Percentiles rank a stretch among this genome's conserved stretches.
phyloP scores from a whole-genome alignment of 345 rosid genomes.

The Zanthoxylum bungeanum region DNA sequence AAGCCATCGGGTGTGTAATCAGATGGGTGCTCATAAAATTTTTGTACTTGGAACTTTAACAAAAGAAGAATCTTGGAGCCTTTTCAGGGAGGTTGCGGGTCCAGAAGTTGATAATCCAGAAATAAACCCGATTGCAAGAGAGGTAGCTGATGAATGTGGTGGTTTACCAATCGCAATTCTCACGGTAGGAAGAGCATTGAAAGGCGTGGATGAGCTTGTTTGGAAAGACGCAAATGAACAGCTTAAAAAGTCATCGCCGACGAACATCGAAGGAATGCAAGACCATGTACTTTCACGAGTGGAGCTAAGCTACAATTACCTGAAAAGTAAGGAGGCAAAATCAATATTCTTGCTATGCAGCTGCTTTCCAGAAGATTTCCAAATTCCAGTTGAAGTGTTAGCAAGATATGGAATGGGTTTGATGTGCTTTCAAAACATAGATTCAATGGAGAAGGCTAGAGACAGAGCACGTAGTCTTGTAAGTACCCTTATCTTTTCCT shows the following conservation, averaged over 20 bases:
- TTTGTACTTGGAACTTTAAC: background rate
- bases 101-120: background rate
- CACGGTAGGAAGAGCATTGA: conserved; percentile 6
- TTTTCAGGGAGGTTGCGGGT: conserved; percentile 1
- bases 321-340: background rate
- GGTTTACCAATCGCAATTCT: conserved; percentile 16
- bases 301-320: background rate
- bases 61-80: background rate
- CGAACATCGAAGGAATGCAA: background rate
- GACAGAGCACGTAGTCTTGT: background rate
- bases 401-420: background rate
- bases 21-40: background rate
- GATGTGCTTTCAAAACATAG: background rate
- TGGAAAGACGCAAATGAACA: background rate
- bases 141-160: background rate
- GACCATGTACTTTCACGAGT: background rate
- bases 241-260: background rate
- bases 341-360: conserved; percentile 1
- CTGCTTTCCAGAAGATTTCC: conserved; percentile 14
- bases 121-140: background rate
- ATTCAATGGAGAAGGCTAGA: background rate
- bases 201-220: background rate
- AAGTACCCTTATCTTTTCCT: background rate
- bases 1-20: background rate
- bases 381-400: conserved; percentile 6